phyloP scores from a whole-genome alignment of 129 eudicot genomes.

The Chrysanthemum makinoi region DNA sequence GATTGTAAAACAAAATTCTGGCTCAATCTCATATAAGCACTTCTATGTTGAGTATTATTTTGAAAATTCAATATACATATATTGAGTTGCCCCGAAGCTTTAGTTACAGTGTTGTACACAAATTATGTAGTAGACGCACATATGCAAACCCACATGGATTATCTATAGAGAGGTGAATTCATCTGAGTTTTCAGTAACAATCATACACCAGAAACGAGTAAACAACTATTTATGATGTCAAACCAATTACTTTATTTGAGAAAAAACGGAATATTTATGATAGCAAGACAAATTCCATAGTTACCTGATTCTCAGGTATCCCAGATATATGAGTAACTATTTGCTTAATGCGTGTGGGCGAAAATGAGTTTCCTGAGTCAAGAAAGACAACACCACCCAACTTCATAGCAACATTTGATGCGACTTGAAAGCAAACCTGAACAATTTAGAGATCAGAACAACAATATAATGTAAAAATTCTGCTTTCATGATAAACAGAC shows the following conservation, averaged over 20 bases:
- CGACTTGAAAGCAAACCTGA: slow-evolving; percentile 79
- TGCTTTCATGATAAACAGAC: too few species aligned
- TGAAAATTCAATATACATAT: neutral
- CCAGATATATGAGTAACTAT: slow-evolving; percentile 47
- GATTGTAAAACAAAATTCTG: neutral
- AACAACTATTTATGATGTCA: slow-evolving; percentile 6
- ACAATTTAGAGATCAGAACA: slow-evolving; percentile 5
- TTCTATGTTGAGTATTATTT: neutral
- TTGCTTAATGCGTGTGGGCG: slow-evolving; percentile 56
- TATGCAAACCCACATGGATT: too few species aligned
- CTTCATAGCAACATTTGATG: slow-evolving; percentile 60
- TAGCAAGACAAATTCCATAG: neutral
- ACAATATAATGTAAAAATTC: neutral
- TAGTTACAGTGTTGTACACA: too few species aligned
- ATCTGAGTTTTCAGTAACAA: too few species aligned
- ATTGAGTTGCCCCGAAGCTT: neutral
- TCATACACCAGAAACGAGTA: neutral
- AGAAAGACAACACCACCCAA: slow-evolving; percentile 47
- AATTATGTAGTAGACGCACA: too few species aligned
- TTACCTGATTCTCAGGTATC: slow-evolving; percentile 41
- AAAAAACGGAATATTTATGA: slow-evolving; percentile 5
- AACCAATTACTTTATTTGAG: neutral
- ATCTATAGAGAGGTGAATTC: too few species aligned
- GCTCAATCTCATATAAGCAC: neutral
- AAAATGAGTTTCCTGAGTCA: slow-evolving; percentile 87